Evolutionary conservation across 768 basidiomycete species (phyloP), one percentile per base, ranked within the genome.

Genomic region (Hygrocybe punicea): DNA sequence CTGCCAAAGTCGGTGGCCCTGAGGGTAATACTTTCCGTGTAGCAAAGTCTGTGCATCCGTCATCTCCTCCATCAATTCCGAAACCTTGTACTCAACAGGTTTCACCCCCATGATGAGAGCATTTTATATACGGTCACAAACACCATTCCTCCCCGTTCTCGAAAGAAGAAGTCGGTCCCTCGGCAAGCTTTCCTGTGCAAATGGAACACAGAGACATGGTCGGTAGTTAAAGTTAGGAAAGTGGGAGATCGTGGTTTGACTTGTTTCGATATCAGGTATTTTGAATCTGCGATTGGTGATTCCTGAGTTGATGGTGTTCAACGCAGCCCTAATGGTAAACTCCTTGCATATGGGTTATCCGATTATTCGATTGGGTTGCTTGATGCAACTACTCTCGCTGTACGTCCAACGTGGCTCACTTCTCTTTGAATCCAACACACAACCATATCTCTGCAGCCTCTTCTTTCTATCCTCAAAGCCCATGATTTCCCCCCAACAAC

Each of bases 401-500:
- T 98, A 69, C 65, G 86, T 60, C 50, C 6, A 34, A 14, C 53
- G 21, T 59, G 50, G 24, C 11, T 23, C 10, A 16, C 24, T 19
- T 21, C 25, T 56, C 16, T 24, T 35, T 23, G 44, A 48, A 44
- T 17, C 53, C 51, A 45, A 60, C 19, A 57, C 49, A 24, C 21
- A 11, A 17, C n/a, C 13, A 14, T 19, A 1, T 45, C 48, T 35
- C 10, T 63, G n/a, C 64, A 98, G 95, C 95, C 94, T 1, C 69
- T 93, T 11, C 72, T 92, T 29, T 86, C 86, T 17, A 97, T 99
- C 59, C 76, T 98, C 57, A 91, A 91, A 71, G 91, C 97, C 0
- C 96, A 98, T 70, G 93, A 95, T 58, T 93, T 98, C 70, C 91
- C 97, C 4, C 84, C 91, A 5, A 98, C 97, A 1, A 85, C 89